Evolutionary conservation across 768 basidiomycete species (phyloP).

Genomic region (Leccinum olivaceopallidum): DNA sequence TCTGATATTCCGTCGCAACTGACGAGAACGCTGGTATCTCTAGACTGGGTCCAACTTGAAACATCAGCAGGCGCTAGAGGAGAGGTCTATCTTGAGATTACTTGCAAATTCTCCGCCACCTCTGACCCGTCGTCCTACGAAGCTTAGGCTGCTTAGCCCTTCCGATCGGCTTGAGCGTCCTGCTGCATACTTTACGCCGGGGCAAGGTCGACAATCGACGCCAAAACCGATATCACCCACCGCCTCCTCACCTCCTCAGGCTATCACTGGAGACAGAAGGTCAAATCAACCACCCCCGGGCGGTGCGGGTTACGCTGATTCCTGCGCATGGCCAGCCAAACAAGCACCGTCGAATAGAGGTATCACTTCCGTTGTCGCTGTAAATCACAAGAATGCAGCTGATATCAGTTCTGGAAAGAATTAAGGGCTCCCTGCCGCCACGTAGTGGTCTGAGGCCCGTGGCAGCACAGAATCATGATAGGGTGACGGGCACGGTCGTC

Average conservation of each 20-base stretch:
- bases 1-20: slow-evolving; percentile 1
- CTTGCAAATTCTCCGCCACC: slow-evolving; percentile 77
- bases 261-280: slow-evolving; percentile 11
- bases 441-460: slow-evolving; percentile 21
- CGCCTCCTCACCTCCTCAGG: slow-evolving; percentile 1
- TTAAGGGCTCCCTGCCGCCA: slow-evolving; percentile 35
- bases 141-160: slow-evolving; percentile 47
- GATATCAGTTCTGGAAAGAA: slow-evolving; percentile 24
- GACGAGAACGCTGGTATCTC: not conserved
- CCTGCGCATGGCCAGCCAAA: slow-evolving; percentile 22
- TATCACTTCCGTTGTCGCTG: slow-evolving; percentile 1
- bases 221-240: slow-evolving; percentile 16
- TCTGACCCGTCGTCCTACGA: slow-evolving; percentile 52
- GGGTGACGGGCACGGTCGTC: slow-evolving; percentile 10
- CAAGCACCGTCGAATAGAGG: slow-evolving; percentile 9
- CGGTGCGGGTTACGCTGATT: slow-evolving; percentile 16
- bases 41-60: slow-evolving; percentile 70
- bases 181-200: too few relatives aligned
- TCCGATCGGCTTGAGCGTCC: slow-evolving; percentile 54
- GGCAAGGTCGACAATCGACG: slow-evolving; percentile 21
- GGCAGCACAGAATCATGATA: slow-evolving; percentile 17
- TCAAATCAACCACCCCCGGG: slow-evolving; percentile 6
- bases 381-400: slow-evolving; percentile 27
- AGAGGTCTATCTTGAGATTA: slow-evolving; percentile 91
- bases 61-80: slow-evolving; percentile 69